phyloP scores from a whole-genome alignment of 805 yeast species.

The Wickerhamiella galacta region DNA sequence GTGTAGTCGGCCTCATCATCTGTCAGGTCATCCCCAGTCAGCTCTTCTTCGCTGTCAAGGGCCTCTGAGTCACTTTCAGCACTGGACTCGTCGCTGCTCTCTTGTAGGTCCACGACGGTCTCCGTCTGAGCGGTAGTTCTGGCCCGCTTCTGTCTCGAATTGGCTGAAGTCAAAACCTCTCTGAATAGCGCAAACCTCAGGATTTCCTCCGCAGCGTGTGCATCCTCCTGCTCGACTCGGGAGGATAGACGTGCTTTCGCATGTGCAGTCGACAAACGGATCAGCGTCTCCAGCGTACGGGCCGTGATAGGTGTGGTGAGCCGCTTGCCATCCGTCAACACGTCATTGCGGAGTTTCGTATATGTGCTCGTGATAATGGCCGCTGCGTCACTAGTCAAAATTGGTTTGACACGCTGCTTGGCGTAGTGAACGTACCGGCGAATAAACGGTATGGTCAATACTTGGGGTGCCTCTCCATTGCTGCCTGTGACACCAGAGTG shows the following conservation, averaged over 20 bases:
- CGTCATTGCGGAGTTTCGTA: conserved; percentile 66
- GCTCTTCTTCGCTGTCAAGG: conserved; percentile 20
- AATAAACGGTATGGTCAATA: conserved; percentile 67
- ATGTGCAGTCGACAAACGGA: conserved; percentile 90
- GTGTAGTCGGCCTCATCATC: conserved; percentile 3
- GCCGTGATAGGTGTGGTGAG: conserved; percentile 92
- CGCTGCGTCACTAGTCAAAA: conserved; percentile 58
- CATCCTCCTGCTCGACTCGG: conserved; percentile 60
- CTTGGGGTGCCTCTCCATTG: conserved; percentile 27
- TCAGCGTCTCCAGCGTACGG: conserved; percentile 91
- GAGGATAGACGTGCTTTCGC: conserved; percentile 84
- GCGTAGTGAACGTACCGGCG: conserved; percentile 90
- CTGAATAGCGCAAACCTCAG: conserved; percentile 75
- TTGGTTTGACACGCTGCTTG: conserved; percentile 72
- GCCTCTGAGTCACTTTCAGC: conserved; percentile 25
- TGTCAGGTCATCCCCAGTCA: conserved; percentile 17
- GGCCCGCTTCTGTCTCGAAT: conserved; percentile 18
- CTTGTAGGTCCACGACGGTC: conserved; percentile 31
- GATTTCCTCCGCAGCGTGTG: conserved; percentile 69
- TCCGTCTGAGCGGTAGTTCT: conserved; percentile 16
- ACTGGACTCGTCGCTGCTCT: conserved; percentile 29
- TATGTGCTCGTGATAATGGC: conserved; percentile 68
- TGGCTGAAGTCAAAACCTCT: conserved; percentile 33
- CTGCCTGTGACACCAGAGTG: conserved; percentile 56
- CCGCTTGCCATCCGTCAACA: conserved; percentile 25